phyloP scores from a whole-genome alignment of 192 early-diverging fungal species.

The Coemansia sp. region DNA sequence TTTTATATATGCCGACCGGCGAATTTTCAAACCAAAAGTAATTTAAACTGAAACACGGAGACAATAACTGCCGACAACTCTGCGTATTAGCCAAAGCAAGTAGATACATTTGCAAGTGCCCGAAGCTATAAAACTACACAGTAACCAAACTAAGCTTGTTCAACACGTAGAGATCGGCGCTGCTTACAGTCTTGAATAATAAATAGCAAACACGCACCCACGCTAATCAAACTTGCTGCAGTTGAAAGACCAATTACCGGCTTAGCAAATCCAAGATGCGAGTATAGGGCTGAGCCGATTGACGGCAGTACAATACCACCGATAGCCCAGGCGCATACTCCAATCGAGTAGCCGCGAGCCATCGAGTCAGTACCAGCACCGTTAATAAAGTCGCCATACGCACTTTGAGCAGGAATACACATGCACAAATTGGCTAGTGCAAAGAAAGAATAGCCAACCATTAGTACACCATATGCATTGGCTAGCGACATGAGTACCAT shows the following conservation, averaged over 20 bases:
- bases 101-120: no score
- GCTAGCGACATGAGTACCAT: conserved; percentile 25
- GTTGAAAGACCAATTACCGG: conserved; percentile 15
- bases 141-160: no score
- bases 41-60: not conserved
- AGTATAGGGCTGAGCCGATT: conserved; percentile 29
- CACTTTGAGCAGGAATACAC: conserved; percentile 37
- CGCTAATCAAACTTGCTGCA: conserved; percentile 10
- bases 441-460: conserved; percentile 33
- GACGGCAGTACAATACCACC: conserved; percentile 33
- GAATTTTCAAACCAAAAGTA: not conserved
- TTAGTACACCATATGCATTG: conserved; percentile 20
- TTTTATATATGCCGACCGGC: not conserved
- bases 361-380: conserved; percentile 15
- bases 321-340: conserved; percentile 21
- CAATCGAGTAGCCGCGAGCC: conserved; percentile 29
- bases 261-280: conserved; percentile 20
- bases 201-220: conserved; percentile 10
- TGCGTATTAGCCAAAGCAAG: not conserved
- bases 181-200: not conserved
- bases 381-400: conserved; percentile 43
- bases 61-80: not conserved
- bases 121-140: no score
- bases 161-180: not conserved
- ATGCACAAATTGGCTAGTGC: conserved; percentile 24